Conservation (phyloP, 1,284 basidiomycete genomes). For the Rhodofomes roseus region DNA sequence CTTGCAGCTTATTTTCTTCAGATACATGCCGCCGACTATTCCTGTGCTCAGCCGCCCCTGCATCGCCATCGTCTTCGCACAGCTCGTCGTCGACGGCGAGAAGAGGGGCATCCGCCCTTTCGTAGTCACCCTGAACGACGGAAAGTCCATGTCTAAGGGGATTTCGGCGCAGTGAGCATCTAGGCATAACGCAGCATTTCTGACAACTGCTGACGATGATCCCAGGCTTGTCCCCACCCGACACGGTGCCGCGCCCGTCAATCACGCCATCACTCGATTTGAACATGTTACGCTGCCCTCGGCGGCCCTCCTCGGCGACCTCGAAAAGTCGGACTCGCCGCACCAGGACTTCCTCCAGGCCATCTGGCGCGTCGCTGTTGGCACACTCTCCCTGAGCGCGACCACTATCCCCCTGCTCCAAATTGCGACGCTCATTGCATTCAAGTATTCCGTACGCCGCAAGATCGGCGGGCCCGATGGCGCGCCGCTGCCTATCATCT, state of each 20-base stretch:
- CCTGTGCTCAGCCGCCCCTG: slow-evolving; percentile 24
- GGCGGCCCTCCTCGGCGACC: slow-evolving; percentile 29
- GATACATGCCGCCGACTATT: slow-evolving; percentile 37
- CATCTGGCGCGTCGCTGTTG: slow-evolving; percentile 34
- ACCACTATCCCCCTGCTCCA: slow-evolving; percentile 26
- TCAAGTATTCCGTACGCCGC: slow-evolving; percentile 32
- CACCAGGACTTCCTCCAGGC: slow-evolving; percentile 26
- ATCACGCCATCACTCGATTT: slow-evolving; percentile 38
- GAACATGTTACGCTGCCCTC: slow-evolving; percentile 32
- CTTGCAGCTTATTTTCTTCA: slow-evolving; percentile 4
- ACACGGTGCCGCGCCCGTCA: slow-evolving; percentile 32
- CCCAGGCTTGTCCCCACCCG: slow-evolving; percentile 31
- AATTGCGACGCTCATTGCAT: slow-evolving; percentile 26
- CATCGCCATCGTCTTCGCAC: slow-evolving; percentile 28
- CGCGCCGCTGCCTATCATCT: slow-evolving; percentile 28
- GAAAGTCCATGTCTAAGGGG: slow-evolving; percentile 16
- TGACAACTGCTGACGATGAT: not conserved
- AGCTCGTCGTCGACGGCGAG: slow-evolving; percentile 21
- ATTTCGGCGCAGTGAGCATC: no score
- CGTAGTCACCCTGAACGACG: slow-evolving; percentile 22
- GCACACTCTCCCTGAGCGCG: slow-evolving; percentile 30
- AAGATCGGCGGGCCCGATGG: slow-evolving; percentile 19
- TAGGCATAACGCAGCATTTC: not conserved
- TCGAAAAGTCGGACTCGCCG: slow-evolving; percentile 18
- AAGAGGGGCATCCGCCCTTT: slow-evolving; percentile 27